Percentiles rank a stretch among this genome's conserved stretches.
Conservation (phyloP, 345 rosid genomes). For the Corchorus olitorius region DNA sequence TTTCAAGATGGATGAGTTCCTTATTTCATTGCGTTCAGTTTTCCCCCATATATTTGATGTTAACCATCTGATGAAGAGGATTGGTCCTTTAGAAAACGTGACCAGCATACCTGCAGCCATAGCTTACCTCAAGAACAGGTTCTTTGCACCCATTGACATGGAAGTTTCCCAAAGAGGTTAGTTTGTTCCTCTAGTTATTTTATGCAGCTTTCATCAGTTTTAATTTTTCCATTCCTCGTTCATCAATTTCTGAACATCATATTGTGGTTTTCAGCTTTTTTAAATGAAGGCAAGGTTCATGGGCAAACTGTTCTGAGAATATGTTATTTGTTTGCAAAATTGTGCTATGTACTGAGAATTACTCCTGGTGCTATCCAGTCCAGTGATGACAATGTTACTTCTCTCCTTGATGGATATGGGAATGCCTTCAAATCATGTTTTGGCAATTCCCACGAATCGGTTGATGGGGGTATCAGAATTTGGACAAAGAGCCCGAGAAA, state of each 20-base stretch:
- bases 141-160: constrained; percentile 58
- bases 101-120: constrained; percentile 53
- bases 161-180: constrained; percentile 71
- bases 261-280: constrained; percentile 36
- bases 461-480: constrained; percentile 50
- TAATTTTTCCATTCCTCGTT: not conserved
- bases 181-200: constrained; percentile 23
- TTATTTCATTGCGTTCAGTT: constrained; percentile 42
- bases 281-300: constrained; percentile 46
- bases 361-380: constrained; percentile 30
- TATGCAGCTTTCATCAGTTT: not conserved
- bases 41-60: constrained; percentile 77
- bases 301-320: constrained; percentile 67
- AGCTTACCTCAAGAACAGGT: constrained; percentile 57
- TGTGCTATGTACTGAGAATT: constrained; percentile 56
- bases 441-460: constrained; percentile 29
- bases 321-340: constrained; percentile 72
- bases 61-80: constrained; percentile 63
- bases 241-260: not conserved
- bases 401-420: constrained; percentile 37
- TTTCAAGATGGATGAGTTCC: constrained; percentile 61
- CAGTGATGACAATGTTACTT: constrained; percentile 26
- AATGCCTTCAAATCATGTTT: constrained; percentile 36
- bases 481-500: constrained; percentile 56
- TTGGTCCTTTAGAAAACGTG: constrained; percentile 47